Evolutionary conservation across 352 stramenopile species (phyloP), one percentile per base, ranked within the genome.

Genomic region (Thalassiosira mediterranea): DNA sequence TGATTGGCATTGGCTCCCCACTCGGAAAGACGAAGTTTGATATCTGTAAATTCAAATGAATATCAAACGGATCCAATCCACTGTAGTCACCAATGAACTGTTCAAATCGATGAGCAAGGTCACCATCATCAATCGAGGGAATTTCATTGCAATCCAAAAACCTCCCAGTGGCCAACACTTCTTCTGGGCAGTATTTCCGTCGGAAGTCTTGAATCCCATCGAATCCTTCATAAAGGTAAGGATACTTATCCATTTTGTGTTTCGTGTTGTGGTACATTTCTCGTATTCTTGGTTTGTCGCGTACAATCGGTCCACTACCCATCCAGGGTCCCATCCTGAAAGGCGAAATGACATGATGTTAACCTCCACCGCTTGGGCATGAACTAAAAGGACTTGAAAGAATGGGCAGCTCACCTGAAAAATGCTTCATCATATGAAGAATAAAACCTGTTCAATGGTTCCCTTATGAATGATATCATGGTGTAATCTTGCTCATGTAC

Each of bases 391-490:
- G n/a, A n/a, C n/a, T n/a, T n/a, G n/a, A n/a, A n/a, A n/a, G 15
- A 25, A 32, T 62, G 7, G 28, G 44, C 25, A 42, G 26, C 59
- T 49, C 29, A 69, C 46, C 59, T 69, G 37, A 70, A 79, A 26
- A 63, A 84, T 1, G 69, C 47, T 37, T 84, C 76, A 52, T 84
- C 76, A 29, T 80, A 84, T 0, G 40, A 62, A 5, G 76, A 84
- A 42, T 77, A 84, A 65, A 84, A 84, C 57, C 76, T 28, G 40
- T 58, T 38, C 10, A 76, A 42, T 49, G 76, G 76, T 19, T 84
- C 76, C 37, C 76, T 48, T 49, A 84, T 52, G 25, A 84, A 84
- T 23, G 69, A 77, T 29, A 84, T 65, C 60, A 84, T 47, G 2
- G 40, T 76, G 25, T 77, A 79, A 13, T 71, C 66, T n/a, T 59